These are phyloP conservation scores for Gracilaria domingensis DNA, from an alignment of 23 red algal genomes.

Conservation along the genomic window DNA sequence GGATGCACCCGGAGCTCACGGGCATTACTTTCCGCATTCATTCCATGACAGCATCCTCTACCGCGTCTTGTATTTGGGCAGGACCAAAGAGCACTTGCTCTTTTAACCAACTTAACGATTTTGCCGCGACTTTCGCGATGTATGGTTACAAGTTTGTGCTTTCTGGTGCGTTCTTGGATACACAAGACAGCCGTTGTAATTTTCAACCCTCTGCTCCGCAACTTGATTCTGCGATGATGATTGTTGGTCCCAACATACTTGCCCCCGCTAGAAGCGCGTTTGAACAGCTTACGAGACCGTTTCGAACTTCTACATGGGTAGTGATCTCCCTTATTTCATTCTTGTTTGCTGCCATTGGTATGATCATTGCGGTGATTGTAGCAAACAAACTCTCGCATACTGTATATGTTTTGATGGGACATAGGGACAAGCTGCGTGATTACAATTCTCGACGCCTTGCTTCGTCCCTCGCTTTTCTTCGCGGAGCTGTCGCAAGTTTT, in stretches of 20 bases:
- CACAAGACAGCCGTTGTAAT: background rate
- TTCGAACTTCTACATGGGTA: slow-evolving; percentile 18
- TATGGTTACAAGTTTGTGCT: slow-evolving; percentile 9
- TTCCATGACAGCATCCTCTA: slow-evolving; percentile 19
- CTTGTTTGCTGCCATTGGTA: slow-evolving; percentile 2
- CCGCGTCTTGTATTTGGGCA: slow-evolving; percentile 37
- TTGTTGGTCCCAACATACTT: slow-evolving; percentile 9
- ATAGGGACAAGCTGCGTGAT: slow-evolving; percentile 3
- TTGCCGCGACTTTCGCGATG: background rate
- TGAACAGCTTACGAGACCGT: slow-evolving; percentile 17
- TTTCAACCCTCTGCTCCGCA: slow-evolving; percentile 17
- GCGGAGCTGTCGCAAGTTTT: slow-evolving; percentile 16
- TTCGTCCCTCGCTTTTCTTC: slow-evolving; percentile 15
- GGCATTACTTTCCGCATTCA: slow-evolving; percentile 35
- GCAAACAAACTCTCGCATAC: slow-evolving; percentile 17
- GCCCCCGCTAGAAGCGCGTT: slow-evolving; percentile 12
- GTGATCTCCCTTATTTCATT: background rate
- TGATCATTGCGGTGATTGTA: slow-evolving; percentile 21
- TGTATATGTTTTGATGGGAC: slow-evolving; percentile 11
- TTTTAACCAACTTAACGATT: slow-evolving; percentile 46
- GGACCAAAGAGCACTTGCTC: slow-evolving; percentile 18
- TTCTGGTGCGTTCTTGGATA: slow-evolving; percentile 29
- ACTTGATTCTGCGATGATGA: slow-evolving; percentile 38
- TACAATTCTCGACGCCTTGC: slow-evolving; percentile 5
- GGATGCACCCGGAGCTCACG: slow-evolving; percentile 5